Evolutionary conservation across 345 rosid genomes (phyloP), one percentile per base, ranked within the genome.

Genomic region (Gossypium turneri): DNA sequence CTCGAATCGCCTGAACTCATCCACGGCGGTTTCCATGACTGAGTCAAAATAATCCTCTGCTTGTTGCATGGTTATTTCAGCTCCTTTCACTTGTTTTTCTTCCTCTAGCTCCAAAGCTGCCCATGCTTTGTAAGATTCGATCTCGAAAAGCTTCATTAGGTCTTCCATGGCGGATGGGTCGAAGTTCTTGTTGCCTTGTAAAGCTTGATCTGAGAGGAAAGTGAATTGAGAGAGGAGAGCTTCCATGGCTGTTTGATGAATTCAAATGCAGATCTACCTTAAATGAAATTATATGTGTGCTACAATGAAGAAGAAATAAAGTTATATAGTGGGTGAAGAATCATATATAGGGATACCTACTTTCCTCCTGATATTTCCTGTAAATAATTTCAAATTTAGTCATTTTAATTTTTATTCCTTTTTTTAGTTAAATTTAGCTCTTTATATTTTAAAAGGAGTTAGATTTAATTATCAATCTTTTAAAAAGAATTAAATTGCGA

Each of bases 101-200:
- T 81, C 86, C 0, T 88, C 86, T 3, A 88, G 78, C 51, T 86
- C 97, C 77, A 85, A 66, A 0, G 91, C 92, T 2, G 93, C 94
- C 97, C 98, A 94, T 10, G 91, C 83, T 25, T 78, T 90, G 92
- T 88, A 92, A 3, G 97, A 92, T 67, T 94, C 98, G 20, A 92
- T 10, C 84, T 94, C 97, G 66, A 92, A 94, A 17, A 94, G 89
- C 67, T 85, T 88, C 90, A 89, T 84, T 27, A 92, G 89, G 81
- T 89, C 92, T 53, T 92, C 94, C 41, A 89, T 90, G 10, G 85
- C 57, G 58, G 86, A 80, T 1, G 98, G 97, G 47, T 94, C 93
- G 79, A 92, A 94, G 74, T 63, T 70, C 81, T 85, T 92, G 87
- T 94, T 34, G 41, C 41, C 94, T 24, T 70, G 76, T 19, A 87